These are phyloP conservation scores for Kentomonas sorsogonicus DNA, from an alignment of 208 protist genomes.

Conservation along the genomic window DNA sequence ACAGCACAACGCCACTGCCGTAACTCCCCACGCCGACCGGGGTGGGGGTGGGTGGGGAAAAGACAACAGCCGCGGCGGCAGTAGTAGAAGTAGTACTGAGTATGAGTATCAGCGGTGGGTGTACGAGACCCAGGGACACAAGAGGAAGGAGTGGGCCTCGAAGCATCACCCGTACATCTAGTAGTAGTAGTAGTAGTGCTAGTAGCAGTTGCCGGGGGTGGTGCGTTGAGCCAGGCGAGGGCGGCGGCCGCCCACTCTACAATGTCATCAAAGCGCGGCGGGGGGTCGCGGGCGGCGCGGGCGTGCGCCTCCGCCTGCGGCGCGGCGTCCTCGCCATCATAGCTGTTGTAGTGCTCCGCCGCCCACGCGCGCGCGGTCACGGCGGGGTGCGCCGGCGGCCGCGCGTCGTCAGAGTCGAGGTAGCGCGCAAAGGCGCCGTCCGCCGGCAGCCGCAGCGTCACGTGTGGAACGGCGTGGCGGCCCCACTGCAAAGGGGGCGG, in stretches of 20 bases:
- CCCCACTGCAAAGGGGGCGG: too few relatives aligned
- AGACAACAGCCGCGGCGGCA: too few relatives aligned
- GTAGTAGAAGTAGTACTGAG: too few relatives aligned
- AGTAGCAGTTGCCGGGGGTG: too few relatives aligned
- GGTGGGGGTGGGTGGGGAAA: too few relatives aligned
- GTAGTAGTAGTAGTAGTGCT: too few relatives aligned
- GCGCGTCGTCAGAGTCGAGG: slow-evolving; percentile 73
- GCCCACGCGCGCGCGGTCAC: slow-evolving; percentile 25
- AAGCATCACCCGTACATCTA: too few relatives aligned
- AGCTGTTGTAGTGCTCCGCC: slow-evolving; percentile 70
- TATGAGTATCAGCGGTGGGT: too few relatives aligned
- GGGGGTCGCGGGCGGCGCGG: neutral
- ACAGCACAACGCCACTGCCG: slow-evolving; percentile 68
- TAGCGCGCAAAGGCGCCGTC: slow-evolving; percentile 54
- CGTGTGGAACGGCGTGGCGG: slow-evolving; percentile 45
- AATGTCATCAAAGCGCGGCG: slow-evolving; percentile 38
- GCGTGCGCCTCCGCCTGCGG: neutral
- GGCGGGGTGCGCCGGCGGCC: slow-evolving; percentile 45
- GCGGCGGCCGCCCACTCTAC: slow-evolving; percentile 44
- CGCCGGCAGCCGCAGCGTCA: slow-evolving; percentile 24
- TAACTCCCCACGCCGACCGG: too few relatives aligned
- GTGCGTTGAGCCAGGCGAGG: neutral
- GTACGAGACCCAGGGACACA: too few relatives aligned
- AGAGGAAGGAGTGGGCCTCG: too few relatives aligned
- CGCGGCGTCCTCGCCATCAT: slow-evolving; percentile 80